Evolutionary conservation across 2,329 filamentous ascomycete genomes (phyloP).

Genomic region (Trichoderma sp.): DNA sequence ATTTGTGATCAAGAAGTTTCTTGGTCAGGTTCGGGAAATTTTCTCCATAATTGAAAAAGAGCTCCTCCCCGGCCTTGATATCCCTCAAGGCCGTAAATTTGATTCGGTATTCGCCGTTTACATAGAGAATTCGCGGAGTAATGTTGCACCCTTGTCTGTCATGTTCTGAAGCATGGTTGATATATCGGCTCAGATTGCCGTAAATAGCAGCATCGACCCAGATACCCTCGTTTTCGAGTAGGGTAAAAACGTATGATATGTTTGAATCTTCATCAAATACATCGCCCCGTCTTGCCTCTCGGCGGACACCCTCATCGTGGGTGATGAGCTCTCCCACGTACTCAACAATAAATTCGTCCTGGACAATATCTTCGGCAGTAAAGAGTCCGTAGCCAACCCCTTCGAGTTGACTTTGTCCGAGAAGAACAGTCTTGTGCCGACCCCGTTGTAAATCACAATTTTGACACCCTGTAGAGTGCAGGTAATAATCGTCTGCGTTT

Average conservation of each 20-base stretch:
- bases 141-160: constrained; percentile 60
- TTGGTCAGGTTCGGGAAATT: constrained; percentile 63
- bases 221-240: constrained; percentile 61
- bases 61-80: constrained; percentile 71
- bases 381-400: constrained; percentile 75
- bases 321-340: constrained; percentile 79
- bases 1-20: constrained; percentile 45
- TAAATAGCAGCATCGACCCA: constrained; percentile 75
- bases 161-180: constrained; percentile 69
- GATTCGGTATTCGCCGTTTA: constrained; percentile 75
- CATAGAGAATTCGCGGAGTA: constrained; percentile 66
- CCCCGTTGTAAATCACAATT: constrained; percentile 74
- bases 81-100: constrained; percentile 69
- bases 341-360: constrained; percentile 76
- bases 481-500: constrained; percentile 61
- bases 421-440: constrained; percentile 62
- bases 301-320: constrained; percentile 67
- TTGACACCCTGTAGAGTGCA: constrained; percentile 64
- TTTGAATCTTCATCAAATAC: constrained; percentile 62
- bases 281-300: constrained; percentile 62
- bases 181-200: constrained; percentile 80
- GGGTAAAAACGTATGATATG: constrained; percentile 65
- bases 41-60: constrained; percentile 80
- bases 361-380: constrained; percentile 64
- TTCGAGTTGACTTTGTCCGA: constrained; percentile 70